Conservation (phyloP, 2,329 filamentous ascomycete species). For the Niveomyces coronatus region DNA sequence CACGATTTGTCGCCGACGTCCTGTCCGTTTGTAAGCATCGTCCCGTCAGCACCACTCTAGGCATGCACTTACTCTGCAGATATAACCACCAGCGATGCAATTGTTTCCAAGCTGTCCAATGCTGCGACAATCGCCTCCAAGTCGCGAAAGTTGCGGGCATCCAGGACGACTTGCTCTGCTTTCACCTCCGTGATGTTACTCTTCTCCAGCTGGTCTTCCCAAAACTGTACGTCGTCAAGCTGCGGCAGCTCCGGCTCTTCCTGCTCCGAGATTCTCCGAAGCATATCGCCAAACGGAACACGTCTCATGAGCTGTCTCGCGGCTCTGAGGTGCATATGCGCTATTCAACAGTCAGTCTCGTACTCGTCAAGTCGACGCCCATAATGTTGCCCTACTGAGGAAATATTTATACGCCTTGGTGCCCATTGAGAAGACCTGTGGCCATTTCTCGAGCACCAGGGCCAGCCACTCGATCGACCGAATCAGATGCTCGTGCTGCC, state of each 20-base stretch:
- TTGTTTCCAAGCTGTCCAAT: slow-evolving; percentile 58
- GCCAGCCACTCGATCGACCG: slow-evolving; percentile 78
- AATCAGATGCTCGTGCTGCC: slow-evolving; percentile 62
- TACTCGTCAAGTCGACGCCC: too few species aligned
- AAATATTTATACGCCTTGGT: slow-evolving; percentile 73
- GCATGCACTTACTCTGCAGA: slow-evolving; percentile 38
- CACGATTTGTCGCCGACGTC: slow-evolving; percentile 27
- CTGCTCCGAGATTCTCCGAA: slow-evolving; percentile 30
- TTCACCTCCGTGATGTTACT: slow-evolving; percentile 25
- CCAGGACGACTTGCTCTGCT: slow-evolving; percentile 34
- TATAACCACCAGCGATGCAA: slow-evolving; percentile 45
- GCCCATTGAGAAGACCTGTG: slow-evolving; percentile 57
- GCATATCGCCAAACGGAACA: slow-evolving; percentile 38
- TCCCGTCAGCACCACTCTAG: neutral
- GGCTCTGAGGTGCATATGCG: slow-evolving; percentile 40
- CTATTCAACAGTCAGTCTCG: too few species aligned
- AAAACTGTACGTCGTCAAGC: slow-evolving; percentile 31
- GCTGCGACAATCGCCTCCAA: slow-evolving; percentile 56
- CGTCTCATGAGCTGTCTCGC: slow-evolving; percentile 43
- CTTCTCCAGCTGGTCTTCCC: slow-evolving; percentile 27
- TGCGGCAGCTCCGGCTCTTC: slow-evolving; percentile 22
- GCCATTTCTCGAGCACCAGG: slow-evolving; percentile 62
- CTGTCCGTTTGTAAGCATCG: slow-evolving; percentile 21
- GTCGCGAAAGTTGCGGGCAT: slow-evolving; percentile 56
- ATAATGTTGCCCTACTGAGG: slow-evolving; percentile 57